Evolutionary conservation across 257 asterid genomes (phyloP), one percentile per base, ranked within the genome.

Genomic region (Pogostemon cablin): DNA sequence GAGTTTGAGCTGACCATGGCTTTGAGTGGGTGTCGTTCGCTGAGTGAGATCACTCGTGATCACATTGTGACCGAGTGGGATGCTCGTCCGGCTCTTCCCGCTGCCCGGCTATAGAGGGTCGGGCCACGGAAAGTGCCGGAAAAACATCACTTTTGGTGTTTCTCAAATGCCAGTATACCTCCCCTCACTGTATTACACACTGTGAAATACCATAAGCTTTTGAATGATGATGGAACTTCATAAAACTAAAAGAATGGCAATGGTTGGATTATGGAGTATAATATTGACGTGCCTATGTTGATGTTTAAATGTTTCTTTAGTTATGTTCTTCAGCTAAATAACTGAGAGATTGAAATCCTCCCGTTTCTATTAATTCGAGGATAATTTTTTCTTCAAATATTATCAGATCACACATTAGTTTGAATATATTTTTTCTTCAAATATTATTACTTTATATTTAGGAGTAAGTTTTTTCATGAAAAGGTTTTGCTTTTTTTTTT

Each of bases 1-100:
- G 97, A 93, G 81, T 93, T 93, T 77, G 98, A 93, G 81, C 86
- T 93, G 64, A 90, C 96, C 2, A 93, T 93, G 98, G 97, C 98
- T 9, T 77, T 93, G 87, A 88, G 95, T 57, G 98, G 98, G 0
- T 90, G 98, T 59, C 83, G 89, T 67, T 79, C 89, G 6, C 81
- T 93, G 1, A 81, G 84, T 65, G 96, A 90, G 86, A 93, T 93
- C 61, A 93, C 95, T 11, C 90, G 97, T 40, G 71, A 86, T 69
- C 98, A 93, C 89, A 86, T 93, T 49, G 56, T 43, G 61, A 79
- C 98, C 4, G 88, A 86, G 8, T 90, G 98, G 98, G 98, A 93
- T 39, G 79, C 90, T 5, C 89, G 91, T 0, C 80, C 55, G 44
- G 54, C 68, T 38, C 88, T 85, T 61, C 89, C 85, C 0, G 78